These are phyloP conservation scores for Microstroma glucosiphilum DNA, from an alignment of 1,284 basidiomycete species.

Conservation along the genomic window DNA sequence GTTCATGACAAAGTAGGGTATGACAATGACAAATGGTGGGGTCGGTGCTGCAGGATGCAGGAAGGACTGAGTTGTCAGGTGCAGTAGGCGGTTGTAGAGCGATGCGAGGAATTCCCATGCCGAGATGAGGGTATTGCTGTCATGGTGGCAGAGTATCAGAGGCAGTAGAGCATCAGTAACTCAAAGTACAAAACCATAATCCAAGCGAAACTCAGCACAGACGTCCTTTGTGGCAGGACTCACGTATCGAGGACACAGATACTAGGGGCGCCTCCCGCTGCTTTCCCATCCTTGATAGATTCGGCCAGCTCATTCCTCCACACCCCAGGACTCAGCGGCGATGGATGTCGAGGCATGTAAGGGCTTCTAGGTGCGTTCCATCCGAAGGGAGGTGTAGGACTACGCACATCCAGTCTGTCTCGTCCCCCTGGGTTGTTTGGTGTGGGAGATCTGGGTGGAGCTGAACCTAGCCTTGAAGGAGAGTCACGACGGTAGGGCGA, in stretches of 20 bases:
- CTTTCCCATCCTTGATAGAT: neutral
- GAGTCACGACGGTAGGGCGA: no score
- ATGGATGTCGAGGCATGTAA: neutral
- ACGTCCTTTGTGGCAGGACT: neutral
- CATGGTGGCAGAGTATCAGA: neutral
- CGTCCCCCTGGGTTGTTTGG: neutral
- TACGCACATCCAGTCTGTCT: neutral
- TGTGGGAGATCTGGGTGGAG: no score
- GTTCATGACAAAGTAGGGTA: neutral
- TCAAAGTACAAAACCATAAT: neutral
- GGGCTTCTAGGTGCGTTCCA: neutral
- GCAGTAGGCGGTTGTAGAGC: neutral
- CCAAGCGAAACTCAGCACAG: neutral
- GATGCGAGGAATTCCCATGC: neutral
- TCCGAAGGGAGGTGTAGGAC: neutral
- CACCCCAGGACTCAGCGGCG: neutral
- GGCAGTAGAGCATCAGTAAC: neutral
- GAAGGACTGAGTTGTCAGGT: neutral
- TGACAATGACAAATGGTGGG: neutral
- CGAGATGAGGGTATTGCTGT: constrained; percentile 2
- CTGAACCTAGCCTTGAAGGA: no score
- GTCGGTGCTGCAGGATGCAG: neutral
- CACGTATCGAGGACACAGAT: constrained; percentile 4
- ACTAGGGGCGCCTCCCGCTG: neutral
- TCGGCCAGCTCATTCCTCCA: neutral